Evolutionary conservation across 768 basidiomycete species (phyloP).

Genomic region (Amanita subjunquillea): DNA sequence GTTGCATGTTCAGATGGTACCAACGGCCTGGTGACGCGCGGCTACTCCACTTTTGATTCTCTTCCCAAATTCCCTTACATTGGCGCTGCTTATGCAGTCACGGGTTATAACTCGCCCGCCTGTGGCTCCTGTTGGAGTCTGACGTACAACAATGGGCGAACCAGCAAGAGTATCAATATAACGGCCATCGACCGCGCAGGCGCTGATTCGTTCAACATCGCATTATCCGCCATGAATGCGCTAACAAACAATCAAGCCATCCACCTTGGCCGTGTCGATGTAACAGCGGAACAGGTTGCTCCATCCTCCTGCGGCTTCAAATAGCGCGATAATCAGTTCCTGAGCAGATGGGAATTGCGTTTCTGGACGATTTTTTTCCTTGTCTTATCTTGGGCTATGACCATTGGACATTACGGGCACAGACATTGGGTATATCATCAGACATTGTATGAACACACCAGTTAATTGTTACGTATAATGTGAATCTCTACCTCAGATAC

Average conservation of each 20-base stretch:
- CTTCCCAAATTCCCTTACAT: conserved; percentile 37
- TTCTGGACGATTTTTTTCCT: not conserved
- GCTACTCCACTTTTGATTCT: conserved; percentile 28
- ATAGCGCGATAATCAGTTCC: not conserved
- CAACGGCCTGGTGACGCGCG: conserved; percentile 28
- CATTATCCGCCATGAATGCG: conserved; percentile 41
- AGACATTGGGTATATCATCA: too few species aligned
- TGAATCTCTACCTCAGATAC: too few species aligned
- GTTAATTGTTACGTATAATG: too few species aligned
- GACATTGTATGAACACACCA: too few species aligned
- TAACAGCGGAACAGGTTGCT: conserved; percentile 30
- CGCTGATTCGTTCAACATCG: conserved; percentile 29
- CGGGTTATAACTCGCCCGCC: conserved; percentile 26
- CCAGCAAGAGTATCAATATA: conserved; percentile 20
- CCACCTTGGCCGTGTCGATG: conserved; percentile 36
- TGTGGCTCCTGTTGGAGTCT: conserved; percentile 41
- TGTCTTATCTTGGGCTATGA: not conserved
- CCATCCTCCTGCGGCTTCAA: conserved; percentile 40
- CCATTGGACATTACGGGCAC: too few species aligned
- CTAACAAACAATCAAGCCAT: conserved; percentile 38
- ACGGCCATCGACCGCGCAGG: conserved; percentile 29
- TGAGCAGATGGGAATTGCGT: not conserved
- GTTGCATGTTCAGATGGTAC: conserved; percentile 40
- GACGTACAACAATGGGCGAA: conserved; percentile 18
- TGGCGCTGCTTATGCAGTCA: conserved; percentile 29